Evolutionary conservation across 2,329 filamentous ascomycete genomes (phyloP).

Genomic region (Blumeria hordei): DNA sequence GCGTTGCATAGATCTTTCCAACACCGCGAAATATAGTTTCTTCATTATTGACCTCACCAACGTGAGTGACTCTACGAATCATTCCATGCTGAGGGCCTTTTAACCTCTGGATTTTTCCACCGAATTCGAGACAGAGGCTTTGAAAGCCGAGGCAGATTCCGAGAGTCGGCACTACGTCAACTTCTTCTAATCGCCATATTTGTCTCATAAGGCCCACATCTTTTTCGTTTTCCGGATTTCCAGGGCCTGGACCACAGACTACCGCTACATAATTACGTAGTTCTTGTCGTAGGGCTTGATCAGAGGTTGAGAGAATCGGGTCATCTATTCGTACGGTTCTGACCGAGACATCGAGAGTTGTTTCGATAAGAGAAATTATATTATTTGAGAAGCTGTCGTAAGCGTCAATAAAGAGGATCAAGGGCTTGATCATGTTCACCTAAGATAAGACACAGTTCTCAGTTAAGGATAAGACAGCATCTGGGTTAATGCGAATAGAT

Average conservation of each 20-base stretch:
- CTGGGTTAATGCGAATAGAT: no score
- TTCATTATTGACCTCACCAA: constrained; percentile 9
- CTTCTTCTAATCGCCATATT: constrained; percentile 42
- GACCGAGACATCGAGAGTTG: constrained; percentile 41
- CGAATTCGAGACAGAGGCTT: constrained; percentile 34
- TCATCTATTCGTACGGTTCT: constrained; percentile 49
- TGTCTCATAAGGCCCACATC: constrained; percentile 65
- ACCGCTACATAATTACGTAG: constrained; percentile 52
- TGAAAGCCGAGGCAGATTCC: constrained; percentile 56
- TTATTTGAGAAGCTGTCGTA: constrained; percentile 97
- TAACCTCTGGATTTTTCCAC: constrained; percentile 28
- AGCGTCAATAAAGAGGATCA: constrained; percentile 73
- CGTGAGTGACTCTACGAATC: constrained; percentile 28
- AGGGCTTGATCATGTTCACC: constrained; percentile 6
- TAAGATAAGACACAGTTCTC: no score
- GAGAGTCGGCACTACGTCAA: constrained; percentile 46
- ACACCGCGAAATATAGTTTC: constrained; percentile 11
- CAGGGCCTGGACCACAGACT: constrained; percentile 76
- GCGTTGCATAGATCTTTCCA: constrained; percentile 14
- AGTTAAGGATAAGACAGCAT: no score
- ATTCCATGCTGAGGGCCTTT: constrained; percentile 35
- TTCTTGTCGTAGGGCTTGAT: constrained; percentile 22
- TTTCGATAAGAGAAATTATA: constrained; percentile 59
- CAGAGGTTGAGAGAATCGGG: constrained; percentile 21
- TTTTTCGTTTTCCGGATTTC: constrained; percentile 42